Percentiles rank a stretch among this genome's conserved stretches.
phyloP scores from a whole-genome alignment of 306 rosid species.

The Acacia confusa region DNA sequence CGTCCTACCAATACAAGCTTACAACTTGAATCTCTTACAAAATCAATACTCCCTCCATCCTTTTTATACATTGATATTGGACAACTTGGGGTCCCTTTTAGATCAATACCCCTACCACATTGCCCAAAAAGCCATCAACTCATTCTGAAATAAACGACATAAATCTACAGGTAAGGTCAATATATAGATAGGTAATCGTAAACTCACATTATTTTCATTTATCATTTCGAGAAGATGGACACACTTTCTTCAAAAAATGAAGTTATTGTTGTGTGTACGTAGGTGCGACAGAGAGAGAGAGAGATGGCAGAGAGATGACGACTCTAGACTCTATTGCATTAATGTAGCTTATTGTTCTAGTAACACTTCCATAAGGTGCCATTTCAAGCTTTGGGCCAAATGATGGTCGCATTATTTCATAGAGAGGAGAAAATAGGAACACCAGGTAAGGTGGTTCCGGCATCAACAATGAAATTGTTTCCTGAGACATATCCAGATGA shows the following conservation, averaged over 20 bases:
- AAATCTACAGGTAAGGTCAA: too few relatives aligned
- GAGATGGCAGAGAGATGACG: too few relatives aligned
- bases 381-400: not conserved
- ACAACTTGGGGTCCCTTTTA: not conserved
- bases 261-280: too few relatives aligned
- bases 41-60: too few relatives aligned
- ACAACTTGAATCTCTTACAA: too few relatives aligned
- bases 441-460: slow-evolving; percentile 70
- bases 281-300: too few relatives aligned
- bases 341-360: not conserved
- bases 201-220: too few relatives aligned
- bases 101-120: not conserved
- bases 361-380: not conserved
- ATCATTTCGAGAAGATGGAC: not conserved
- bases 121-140: not conserved
- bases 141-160: not conserved
- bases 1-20: too few relatives aligned
- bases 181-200: too few relatives aligned
- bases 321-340: not conserved
- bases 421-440: slow-evolving; percentile 81
- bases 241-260: not conserved
- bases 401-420: slow-evolving; percentile 31
- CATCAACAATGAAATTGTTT: slow-evolving; percentile 62
- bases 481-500: slow-evolving; percentile 75
- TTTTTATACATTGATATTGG: not conserved